Evolutionary conservation across 1,139 yeast genomes (phyloP).

Genomic region (Blastobotrys aristatus): DNA sequence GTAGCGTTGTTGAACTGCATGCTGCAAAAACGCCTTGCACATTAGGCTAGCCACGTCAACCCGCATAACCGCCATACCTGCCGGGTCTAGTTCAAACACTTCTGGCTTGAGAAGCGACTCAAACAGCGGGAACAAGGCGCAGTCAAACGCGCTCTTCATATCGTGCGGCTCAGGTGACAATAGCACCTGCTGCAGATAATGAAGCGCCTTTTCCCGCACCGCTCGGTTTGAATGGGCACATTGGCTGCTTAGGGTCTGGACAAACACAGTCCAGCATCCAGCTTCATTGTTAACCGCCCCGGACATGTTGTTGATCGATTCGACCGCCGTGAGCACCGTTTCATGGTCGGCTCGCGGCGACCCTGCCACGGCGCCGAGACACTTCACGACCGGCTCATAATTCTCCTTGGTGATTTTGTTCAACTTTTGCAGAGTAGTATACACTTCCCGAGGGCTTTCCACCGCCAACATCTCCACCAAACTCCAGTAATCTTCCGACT

Average conservation of each 20-base stretch:
- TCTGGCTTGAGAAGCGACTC: slow-evolving; percentile 62
- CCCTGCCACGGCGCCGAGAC: neutral
- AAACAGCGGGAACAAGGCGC: slow-evolving; percentile 70
- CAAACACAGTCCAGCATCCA: slow-evolving; percentile 24
- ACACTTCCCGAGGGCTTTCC: neutral
- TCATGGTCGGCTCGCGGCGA: slow-evolving; percentile 38
- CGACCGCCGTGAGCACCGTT: slow-evolving; percentile 54
- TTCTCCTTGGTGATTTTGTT: neutral
- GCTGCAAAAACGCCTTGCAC: slow-evolving; percentile 68
- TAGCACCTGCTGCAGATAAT: slow-evolving; percentile 45
- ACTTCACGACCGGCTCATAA: neutral
- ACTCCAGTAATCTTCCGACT: slow-evolving; percentile 7
- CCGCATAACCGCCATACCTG: slow-evolving; percentile 62
- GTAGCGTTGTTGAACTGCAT: slow-evolving; percentile 36
- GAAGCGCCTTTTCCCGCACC: slow-evolving; percentile 56
- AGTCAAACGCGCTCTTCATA: slow-evolving; percentile 51
- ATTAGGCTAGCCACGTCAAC: slow-evolving; percentile 60
- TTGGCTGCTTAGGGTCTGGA: slow-evolving; percentile 73
- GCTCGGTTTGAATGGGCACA: slow-evolving; percentile 85
- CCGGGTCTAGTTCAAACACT: slow-evolving; percentile 57
- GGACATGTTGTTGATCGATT: slow-evolving; percentile 24
- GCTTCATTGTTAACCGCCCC: slow-evolving; percentile 12
- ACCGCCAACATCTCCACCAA: neutral
- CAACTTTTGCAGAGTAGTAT: slow-evolving; percentile 26
- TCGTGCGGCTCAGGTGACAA: slow-evolving; percentile 39